Evolutionary conservation across 495 filamentous ascomycete species (phyloP).

Genomic region (Penicillium canariense): DNA sequence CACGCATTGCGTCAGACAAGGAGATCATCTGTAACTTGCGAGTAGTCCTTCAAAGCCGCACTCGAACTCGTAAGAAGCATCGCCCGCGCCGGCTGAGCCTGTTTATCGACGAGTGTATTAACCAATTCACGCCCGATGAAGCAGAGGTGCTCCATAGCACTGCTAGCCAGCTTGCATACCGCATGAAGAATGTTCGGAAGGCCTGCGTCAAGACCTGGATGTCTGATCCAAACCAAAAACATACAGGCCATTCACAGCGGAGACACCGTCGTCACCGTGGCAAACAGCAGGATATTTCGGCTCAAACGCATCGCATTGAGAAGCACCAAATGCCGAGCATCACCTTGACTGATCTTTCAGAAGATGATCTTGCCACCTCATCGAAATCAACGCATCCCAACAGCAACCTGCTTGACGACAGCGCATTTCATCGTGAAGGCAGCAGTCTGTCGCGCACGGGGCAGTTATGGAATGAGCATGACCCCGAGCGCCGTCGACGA

Average conservation of each 20-base stretch:
- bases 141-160: conserved; percentile 7
- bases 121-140: conserved; percentile 7
- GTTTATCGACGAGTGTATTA: conserved; percentile 30
- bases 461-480: not conserved
- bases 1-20: conserved; percentile 28
- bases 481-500: not conserved
- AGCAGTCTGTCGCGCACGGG: not conserved
- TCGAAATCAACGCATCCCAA: not conserved
- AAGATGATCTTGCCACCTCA: not conserved
- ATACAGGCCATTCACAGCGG: not conserved
- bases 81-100: conserved; percentile 21
- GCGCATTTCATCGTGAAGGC: not conserved
- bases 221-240: not conserved
- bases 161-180: conserved; percentile 17
- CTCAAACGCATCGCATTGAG: not conserved
- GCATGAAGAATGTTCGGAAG: conserved; percentile 28
- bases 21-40: conserved; percentile 27
- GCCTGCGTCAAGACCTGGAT: conserved; percentile 17
- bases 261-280: not conserved
- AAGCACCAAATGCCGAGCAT: not conserved
- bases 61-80: conserved; percentile 20
- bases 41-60: conserved; percentile 31
- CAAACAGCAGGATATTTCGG: not conserved
- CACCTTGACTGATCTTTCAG: not conserved
- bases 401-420: not conserved